Evolutionary conservation across 495 filamentous ascomycete species (phyloP), one percentile per base, ranked within the genome.

Genomic region (Choiromyces venosus): DNA sequence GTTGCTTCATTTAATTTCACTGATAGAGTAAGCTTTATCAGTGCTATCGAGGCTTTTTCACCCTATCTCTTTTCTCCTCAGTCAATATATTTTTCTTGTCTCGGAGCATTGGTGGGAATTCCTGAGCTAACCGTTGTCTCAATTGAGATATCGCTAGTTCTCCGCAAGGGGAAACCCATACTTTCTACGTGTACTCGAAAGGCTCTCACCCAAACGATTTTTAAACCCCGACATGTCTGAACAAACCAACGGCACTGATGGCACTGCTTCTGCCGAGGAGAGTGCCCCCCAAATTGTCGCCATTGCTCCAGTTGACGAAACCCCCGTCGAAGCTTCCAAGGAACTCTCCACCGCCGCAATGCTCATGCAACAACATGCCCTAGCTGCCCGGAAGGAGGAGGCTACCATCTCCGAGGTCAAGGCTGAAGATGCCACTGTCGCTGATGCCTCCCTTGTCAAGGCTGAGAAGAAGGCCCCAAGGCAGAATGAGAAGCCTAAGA

Each of bases 361-460:
- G 84, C 88, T 97, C 52, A 88, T 91, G 82, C 86, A 92, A 76
- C 89, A 93, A 83, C 94, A 97, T 83, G 86, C 83, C 40, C 67
- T 77, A 21, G 76, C 76, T 77, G 75, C 75, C 35, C 74, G 73
- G 37, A 65, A 74, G 40, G 37, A 40, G 18, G 72, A 69, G 66
- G 38, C 61, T 71, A 6, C 37, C 36, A 21, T 64, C 5, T 33
- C 7, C 37, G 67, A 73, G 52, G 21, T 39, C 18, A 70, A 72
- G 52, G n/a, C 61, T 33, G 67, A 73, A 40, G 71, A 71, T 44
- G 38, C 64, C 21, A 64, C 66, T 68, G 69, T 68, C 77, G 52
- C 74, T 35, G 77, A 33, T 68, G 52, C 52, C 52, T 12, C 12
- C 10, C 65, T 67, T 8, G 68, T 69, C 71, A 29, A 66, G 67